phyloP scores from a whole-genome alignment of 352 stramenopile genomes.

The Globisporangium yorkense region DNA sequence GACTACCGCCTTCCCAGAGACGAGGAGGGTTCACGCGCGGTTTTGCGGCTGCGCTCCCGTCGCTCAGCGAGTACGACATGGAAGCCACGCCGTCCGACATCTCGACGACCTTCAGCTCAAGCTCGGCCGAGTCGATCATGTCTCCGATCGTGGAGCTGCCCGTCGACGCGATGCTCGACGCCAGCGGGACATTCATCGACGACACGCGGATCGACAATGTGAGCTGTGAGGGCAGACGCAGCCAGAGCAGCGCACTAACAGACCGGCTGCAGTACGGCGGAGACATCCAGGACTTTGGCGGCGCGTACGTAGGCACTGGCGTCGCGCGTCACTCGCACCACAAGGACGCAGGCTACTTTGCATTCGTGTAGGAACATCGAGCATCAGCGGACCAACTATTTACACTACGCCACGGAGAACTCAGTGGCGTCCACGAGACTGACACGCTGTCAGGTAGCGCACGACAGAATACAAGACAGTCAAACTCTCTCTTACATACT shows the following conservation, averaged over 20 bases:
- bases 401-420: background rate
- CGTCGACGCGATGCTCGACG: constrained; percentile 48
- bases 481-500: background rate
- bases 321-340: background rate
- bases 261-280: background rate
- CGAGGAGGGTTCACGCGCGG: constrained; percentile 14
- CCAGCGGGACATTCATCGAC: constrained; percentile 28
- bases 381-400: background rate
- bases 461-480: no score
- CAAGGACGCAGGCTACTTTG: background rate
- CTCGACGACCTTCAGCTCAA: constrained; percentile 32
- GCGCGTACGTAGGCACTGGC: background rate
- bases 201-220: constrained; percentile 7
- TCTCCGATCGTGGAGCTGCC: constrained; percentile 42
- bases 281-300: background rate
- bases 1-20: constrained; percentile 9
- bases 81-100: constrained; percentile 25
- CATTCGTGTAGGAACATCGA: background rate
- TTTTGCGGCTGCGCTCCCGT: constrained; percentile 44
- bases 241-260: no score
- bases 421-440: no score
- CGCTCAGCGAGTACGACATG: constrained; percentile 58
- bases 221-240: no score
- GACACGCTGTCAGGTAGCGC: no score
- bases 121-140: constrained; percentile 30